Conservation (phyloP, 352 stramenopile genomes). For the Thraustochytrium sp. region DNA sequence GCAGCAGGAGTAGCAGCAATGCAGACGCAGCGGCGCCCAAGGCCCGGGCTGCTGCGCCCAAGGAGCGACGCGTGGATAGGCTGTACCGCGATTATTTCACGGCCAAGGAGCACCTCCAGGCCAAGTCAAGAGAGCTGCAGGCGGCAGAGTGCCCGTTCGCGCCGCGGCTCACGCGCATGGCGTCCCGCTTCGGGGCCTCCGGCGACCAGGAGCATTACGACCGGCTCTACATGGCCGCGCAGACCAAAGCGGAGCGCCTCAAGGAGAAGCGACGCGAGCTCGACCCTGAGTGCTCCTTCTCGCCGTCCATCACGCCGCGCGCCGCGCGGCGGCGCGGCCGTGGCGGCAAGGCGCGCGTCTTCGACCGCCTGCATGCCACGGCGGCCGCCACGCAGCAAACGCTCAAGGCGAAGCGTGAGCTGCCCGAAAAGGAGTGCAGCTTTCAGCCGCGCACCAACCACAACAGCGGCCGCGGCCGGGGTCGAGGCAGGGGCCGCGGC, state of each 20-base stretch:
- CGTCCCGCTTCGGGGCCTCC: background rate
- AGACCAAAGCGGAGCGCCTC: background rate
- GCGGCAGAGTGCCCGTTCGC: background rate
- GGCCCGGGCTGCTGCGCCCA: background rate
- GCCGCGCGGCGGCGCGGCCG: background rate
- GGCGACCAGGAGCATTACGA: background rate
- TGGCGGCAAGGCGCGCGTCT: background rate
- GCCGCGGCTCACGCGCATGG: background rate
- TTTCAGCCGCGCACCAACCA: background rate
- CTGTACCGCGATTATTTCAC: background rate
- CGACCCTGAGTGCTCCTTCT: constrained; percentile 6
- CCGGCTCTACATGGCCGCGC: background rate
- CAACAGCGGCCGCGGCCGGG: background rate
- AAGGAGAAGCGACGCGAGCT: background rate
- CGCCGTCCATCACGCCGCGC: background rate
- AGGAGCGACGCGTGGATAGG: background rate
- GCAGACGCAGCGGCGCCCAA: background rate
- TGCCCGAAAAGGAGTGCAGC: background rate
- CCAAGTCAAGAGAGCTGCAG: background rate
- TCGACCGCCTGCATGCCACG: background rate
- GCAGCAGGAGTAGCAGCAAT: background rate
- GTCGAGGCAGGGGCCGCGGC: background rate
- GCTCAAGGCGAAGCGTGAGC: background rate
- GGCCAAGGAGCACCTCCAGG: background rate
- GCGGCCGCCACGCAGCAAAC: background rate